These are phyloP conservation scores for Arxiozyma bovina DNA, from an alignment of 1,139 yeast genomes.

Conservation along the genomic window DNA sequence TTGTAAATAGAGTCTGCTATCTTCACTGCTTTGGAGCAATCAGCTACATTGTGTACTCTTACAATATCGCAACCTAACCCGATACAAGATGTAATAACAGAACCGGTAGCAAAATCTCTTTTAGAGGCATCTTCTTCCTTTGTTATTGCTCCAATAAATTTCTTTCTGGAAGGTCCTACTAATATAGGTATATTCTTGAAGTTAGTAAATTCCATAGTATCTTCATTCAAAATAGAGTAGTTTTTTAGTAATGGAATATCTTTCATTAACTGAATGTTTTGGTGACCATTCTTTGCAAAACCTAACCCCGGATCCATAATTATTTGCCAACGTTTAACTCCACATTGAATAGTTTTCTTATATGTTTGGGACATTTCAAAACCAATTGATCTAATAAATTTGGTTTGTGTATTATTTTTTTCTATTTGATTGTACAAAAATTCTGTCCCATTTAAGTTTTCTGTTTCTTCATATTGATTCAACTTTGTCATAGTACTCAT, in stretches of 20 bases:
- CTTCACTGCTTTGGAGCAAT: slow-evolving; percentile 51
- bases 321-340: slow-evolving; percentile 82
- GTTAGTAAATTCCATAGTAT: slow-evolving; percentile 11
- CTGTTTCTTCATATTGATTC: slow-evolving; percentile 43
- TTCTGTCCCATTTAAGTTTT: slow-evolving; percentile 18
- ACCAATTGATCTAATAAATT: slow-evolving; percentile 40
- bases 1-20: slow-evolving; percentile 66
- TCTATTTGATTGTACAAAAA: slow-evolving; percentile 11
- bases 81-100: slow-evolving; percentile 65
- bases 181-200: slow-evolving; percentile 47
- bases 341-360: slow-evolving; percentile 47
- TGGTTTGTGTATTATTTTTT: slow-evolving; percentile 2
- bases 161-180: slow-evolving; percentile 82
- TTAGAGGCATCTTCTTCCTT: slow-evolving; percentile 40
- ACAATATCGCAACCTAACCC: slow-evolving; percentile 72
- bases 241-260: slow-evolving; percentile 48
- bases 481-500: slow-evolving; percentile 62
- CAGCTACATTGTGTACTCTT: slow-evolving; percentile 78
- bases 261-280: slow-evolving; percentile 59
- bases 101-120: slow-evolving; percentile 69
- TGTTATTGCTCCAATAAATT: slow-evolving; percentile 70
- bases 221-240: slow-evolving; percentile 34
- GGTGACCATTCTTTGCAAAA: slow-evolving; percentile 67
- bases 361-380: slow-evolving; percentile 57
- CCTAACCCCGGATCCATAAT: slow-evolving; percentile 93